phyloP scores from a whole-genome alignment of 2,329 filamentous ascomycete genomes.

The Helminthosporium solani region DNA sequence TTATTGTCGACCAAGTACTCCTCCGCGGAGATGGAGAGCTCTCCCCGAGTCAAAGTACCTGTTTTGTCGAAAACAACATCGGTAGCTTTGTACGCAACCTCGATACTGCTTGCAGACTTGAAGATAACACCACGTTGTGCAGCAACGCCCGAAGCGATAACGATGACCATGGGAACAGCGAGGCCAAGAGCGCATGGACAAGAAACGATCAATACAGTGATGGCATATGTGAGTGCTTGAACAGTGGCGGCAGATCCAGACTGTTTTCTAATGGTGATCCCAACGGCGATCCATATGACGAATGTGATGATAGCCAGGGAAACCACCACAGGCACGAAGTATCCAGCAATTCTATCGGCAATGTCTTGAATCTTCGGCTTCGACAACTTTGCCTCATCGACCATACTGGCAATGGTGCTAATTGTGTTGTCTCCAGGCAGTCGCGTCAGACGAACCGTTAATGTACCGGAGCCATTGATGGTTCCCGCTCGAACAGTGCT shows the following conservation, averaged over 20 bases:
- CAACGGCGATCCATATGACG: constrained; percentile 64
- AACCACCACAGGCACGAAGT: constrained; percentile 69
- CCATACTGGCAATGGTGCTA: constrained; percentile 66
- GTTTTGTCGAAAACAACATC: constrained; percentile 81
- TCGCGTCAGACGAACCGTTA: constrained; percentile 57
- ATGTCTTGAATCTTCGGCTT: constrained; percentile 70
- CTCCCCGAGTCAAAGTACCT: constrained; percentile 67
- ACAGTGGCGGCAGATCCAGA: constrained; percentile 52
- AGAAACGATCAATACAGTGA: constrained; percentile 73
- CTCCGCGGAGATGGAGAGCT: constrained; percentile 43
- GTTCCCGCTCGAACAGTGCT: constrained; percentile 64
- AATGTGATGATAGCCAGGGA: constrained; percentile 60
- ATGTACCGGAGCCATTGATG: constrained; percentile 55
- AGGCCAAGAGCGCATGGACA: constrained; percentile 77
- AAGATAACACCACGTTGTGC: constrained; percentile 68
- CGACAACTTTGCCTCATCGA: constrained; percentile 67
- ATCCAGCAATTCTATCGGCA: constrained; percentile 66
- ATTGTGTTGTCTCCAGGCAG: constrained; percentile 72
- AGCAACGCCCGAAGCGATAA: constrained; percentile 67
- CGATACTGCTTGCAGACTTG: constrained; percentile 64
- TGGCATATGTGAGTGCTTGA: constrained; percentile 68
- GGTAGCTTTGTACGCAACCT: constrained; percentile 60
- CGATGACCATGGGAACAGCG: constrained; percentile 77
- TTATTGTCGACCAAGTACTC: constrained; percentile 16
- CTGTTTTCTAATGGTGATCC: constrained; percentile 43